These are phyloP conservation scores for Phylloporus sp. DNA, from an alignment of 768 basidiomycete species.

Conservation along the genomic window DNA sequence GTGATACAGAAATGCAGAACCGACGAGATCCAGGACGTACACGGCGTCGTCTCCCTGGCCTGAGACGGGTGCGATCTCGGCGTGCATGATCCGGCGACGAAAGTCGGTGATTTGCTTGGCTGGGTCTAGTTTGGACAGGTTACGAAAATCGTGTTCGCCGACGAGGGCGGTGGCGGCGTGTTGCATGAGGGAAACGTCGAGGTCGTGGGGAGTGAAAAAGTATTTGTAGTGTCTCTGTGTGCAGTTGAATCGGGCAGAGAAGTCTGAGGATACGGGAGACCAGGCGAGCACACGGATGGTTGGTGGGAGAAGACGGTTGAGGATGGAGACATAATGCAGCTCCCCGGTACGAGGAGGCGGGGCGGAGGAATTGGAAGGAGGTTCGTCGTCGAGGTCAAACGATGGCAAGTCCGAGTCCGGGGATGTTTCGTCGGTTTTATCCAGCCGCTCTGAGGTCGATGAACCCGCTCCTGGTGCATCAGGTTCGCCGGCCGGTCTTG, in stretches of 20 bases:
- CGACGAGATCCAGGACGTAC: constrained; percentile 79
- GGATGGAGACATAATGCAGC: constrained; percentile 68
- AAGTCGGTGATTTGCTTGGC: constrained; percentile 87
- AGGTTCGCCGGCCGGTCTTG: constrained; percentile 30
- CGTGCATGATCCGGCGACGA: constrained; percentile 58
- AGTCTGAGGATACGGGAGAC: constrained; percentile 76
- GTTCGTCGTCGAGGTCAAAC: constrained; percentile 36
- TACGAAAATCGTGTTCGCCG: constrained; percentile 93
- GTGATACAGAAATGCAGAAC: constrained; percentile 89
- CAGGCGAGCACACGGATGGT: constrained; percentile 91
- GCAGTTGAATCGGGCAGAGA: constrained; percentile 90
- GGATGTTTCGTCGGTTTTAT: constrained; percentile 1
- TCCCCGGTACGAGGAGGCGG: constrained; percentile 39
- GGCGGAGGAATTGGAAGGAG: constrained; percentile 32
- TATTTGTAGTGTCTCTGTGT: constrained; percentile 93
- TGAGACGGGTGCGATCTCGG: constrained; percentile 51
- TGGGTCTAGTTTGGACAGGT: constrained; percentile 90
- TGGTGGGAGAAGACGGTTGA: constrained; percentile 84
- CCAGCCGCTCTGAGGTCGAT: not conserved
- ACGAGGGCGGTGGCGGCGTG: constrained; percentile 65
- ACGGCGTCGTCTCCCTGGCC: constrained; percentile 30
- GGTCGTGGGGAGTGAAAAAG: constrained; percentile 70
- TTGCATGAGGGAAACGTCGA: constrained; percentile 74
- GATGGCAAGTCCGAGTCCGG: constrained; percentile 18
- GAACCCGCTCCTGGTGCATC: constrained; percentile 1